Percentiles rank a stretch among this genome's conserved stretches.
These are phyloP conservation scores for Leonotis leonurus DNA, from an alignment of 257 asterid species.

Conservation along the genomic window DNA sequence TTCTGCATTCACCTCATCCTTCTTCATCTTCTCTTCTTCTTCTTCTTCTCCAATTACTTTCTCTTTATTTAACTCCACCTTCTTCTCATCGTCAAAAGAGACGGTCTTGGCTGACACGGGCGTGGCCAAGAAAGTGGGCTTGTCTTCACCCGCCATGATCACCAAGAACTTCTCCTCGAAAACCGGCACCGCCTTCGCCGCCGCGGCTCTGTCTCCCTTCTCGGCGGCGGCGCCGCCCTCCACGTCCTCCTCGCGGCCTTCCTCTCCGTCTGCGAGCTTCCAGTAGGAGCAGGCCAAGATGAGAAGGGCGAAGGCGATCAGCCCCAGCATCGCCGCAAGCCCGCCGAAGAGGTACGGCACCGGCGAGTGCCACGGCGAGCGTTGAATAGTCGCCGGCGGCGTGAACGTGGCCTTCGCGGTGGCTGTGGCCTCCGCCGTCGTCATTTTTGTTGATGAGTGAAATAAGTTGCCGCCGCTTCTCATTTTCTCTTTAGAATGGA, in stretches of 20 bases:
- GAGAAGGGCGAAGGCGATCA: conserved; percentile 61
- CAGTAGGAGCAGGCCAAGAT: conserved; percentile 66
- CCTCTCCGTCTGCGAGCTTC: conserved; percentile 32
- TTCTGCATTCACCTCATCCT: conserved; percentile 7
- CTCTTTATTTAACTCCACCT: not conserved
- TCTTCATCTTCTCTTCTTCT: not conserved
- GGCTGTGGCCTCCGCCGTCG: conserved; percentile 28
- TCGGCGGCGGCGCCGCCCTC: conserved; percentile 36
- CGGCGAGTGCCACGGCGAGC: conserved; percentile 64
- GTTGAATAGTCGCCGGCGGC: conserved; percentile 37
- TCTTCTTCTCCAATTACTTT: not conserved
- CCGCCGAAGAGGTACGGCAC: conserved; percentile 68
- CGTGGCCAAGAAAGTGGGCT: conserved; percentile 57
- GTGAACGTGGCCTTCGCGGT: conserved; percentile 41
- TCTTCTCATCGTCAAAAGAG: conserved; percentile 17
- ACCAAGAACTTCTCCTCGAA: conserved; percentile 56
- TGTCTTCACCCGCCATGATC: conserved; percentile 60
- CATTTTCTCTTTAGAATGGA: conserved; percentile 20
- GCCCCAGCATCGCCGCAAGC: conserved; percentile 52
- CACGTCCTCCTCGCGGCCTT: conserved; percentile 21
- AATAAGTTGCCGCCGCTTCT: conserved; percentile 29
- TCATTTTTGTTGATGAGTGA: conserved; percentile 26
- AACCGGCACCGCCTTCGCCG: conserved; percentile 23
- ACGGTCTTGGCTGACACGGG: conserved; percentile 18
- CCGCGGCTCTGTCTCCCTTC: conserved; percentile 31